Base-by-base conservation (phyloP, 331 rosid genomes). In the Pyrus hybrid region DNA sequence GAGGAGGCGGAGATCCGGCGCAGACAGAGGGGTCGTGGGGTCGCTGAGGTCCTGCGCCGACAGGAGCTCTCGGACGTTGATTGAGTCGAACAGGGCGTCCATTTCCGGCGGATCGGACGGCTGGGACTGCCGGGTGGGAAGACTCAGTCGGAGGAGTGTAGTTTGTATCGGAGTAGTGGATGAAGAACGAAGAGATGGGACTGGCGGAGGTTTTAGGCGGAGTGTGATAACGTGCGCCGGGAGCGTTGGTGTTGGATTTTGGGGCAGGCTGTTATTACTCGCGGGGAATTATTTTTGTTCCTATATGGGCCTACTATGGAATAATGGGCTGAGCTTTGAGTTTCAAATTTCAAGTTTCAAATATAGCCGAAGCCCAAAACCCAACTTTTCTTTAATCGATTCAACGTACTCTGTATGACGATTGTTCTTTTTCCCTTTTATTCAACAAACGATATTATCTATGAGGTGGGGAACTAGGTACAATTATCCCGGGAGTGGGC, bases 1-100 rank as follows among this genome's bases (percentile, higher is more conserved):
- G 51, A 94, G 86, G 83, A 91, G 97, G 71, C 93, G 96, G 73
- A 94, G 99, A 91, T 94, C 97, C 21, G 99, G 99, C 8, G 97
- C 92, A 7, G 97, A 87, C 73, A 94, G 95, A 6, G 96, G 95
- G 11, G 97, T 82, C 10, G 79, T 85, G 2, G 88, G 97, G 76
- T 94, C 96, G 54, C 91, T 87, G 83, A 94, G 91, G 81, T 94
- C 97, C 67, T 87, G 82, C 49, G 93, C 81, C 1, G 96, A 89
- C 73, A 94, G 97, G 33, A 92, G 99, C 21, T 94, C 99, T 4
- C 89, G 93, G 33, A 94, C 86, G 77, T 92, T 88, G 84, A 94
- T 87, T 0, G 91, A 63, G 68, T 84, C 89, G 85, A 90, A 88
- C 8, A 94, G 90, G 29, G 93, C 89, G 47, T 91, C 97, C 99